Evolutionary conservation across 2,329 filamentous ascomycete species (phyloP).

Genomic region (Stachybotrys chlorohalonatus): DNA sequence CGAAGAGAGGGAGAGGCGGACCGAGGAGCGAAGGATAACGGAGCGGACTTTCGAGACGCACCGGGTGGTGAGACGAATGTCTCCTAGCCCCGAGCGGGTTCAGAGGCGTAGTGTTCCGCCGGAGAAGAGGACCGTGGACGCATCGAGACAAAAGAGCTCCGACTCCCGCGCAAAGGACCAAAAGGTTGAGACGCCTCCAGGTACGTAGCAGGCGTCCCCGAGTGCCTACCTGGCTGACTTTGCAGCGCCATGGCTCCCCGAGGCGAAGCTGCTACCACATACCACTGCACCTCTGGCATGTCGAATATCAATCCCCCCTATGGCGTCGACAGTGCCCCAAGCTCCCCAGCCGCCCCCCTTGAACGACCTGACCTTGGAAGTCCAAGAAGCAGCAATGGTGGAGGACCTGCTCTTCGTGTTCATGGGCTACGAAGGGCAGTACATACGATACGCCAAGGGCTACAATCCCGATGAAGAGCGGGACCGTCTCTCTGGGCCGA

Average conservation of each 20-base stretch:
- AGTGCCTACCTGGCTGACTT: conserved; percentile 9
- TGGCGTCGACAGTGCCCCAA: conserved; percentile 65
- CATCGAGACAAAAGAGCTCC: conserved; percentile 29
- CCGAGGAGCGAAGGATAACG: conserved; percentile 44
- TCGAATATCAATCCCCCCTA: conserved; percentile 54
- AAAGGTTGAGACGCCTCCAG: conserved; percentile 38
- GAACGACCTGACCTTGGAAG: conserved; percentile 62
- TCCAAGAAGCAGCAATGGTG: conserved; percentile 78
- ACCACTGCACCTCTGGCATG: conserved; percentile 65
- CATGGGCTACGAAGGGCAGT: conserved; percentile 98
- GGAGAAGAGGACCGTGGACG: conserved; percentile 28
- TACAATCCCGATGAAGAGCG: conserved; percentile 83
- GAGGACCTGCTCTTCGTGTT: conserved; percentile 92
- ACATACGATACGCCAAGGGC: conserved; percentile 74
- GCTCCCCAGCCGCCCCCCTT: conserved; percentile 64
- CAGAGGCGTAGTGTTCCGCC: conserved; percentile 30
- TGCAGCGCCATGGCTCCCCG: conserved; percentile 63
- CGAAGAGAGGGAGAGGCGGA: conserved; percentile 30
- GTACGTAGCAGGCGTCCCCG: conserved; percentile 23
- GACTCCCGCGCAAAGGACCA: conserved; percentile 36
- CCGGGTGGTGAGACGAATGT: conserved; percentile 44
- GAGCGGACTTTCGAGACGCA: conserved; percentile 51
- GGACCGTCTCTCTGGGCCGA: conserved; percentile 74
- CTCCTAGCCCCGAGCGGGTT: conserved; percentile 50
- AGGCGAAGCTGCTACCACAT: conserved; percentile 62